phyloP scores from a whole-genome alignment of 2,329 filamentous ascomycete genomes.

The Cercospora sp. region DNA sequence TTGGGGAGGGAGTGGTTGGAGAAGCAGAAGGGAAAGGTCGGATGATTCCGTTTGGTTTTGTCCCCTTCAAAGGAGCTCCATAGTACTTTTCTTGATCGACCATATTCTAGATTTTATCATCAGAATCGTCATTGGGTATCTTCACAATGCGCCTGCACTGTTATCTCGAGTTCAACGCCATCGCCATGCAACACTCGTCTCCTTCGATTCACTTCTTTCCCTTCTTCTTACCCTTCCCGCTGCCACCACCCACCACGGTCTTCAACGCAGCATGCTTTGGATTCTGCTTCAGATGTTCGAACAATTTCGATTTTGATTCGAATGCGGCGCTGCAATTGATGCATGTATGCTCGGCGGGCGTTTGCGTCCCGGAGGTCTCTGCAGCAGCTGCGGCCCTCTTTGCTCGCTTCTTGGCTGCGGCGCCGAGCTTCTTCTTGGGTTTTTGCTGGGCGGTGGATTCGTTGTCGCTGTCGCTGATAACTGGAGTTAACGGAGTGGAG shows the following conservation, averaged over 20 bases:
- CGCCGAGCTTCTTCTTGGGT: slow-evolving; percentile 45
- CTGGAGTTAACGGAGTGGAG: slow-evolving; percentile 15
- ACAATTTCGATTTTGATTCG: slow-evolving; percentile 70
- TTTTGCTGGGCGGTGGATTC: not conserved
- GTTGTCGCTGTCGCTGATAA: not conserved
- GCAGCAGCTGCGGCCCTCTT: slow-evolving; percentile 50
- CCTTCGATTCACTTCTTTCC: slow-evolving; percentile 25
- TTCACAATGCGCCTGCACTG: not conserved
- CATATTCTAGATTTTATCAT: not conserved
- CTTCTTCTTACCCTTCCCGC: slow-evolving; percentile 32
- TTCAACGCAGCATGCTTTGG: slow-evolving; percentile 50
- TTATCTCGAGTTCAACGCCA: not conserved
- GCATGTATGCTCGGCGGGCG: slow-evolving; percentile 63
- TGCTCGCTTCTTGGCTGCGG: slow-evolving; percentile 51
- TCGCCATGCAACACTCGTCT: not conserved
- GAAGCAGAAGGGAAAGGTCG: slow-evolving; percentile 11
- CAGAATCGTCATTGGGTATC: not conserved
- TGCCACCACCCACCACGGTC: slow-evolving; percentile 42
- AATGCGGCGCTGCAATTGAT: slow-evolving; percentile 77
- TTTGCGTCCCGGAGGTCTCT: slow-evolving; percentile 17
- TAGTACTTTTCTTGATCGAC: not conserved
- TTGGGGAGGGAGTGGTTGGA: slow-evolving; percentile 19
- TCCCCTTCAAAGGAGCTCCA: not conserved
- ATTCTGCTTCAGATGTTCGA: slow-evolving; percentile 67
- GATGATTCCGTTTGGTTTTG: not conserved